A percentile compares a stretch with the other conserved stretches of the same genome.
phyloP scores from a whole-genome alignment of 2,329 filamentous ascomycete genomes.

The Didymella pomorum region DNA sequence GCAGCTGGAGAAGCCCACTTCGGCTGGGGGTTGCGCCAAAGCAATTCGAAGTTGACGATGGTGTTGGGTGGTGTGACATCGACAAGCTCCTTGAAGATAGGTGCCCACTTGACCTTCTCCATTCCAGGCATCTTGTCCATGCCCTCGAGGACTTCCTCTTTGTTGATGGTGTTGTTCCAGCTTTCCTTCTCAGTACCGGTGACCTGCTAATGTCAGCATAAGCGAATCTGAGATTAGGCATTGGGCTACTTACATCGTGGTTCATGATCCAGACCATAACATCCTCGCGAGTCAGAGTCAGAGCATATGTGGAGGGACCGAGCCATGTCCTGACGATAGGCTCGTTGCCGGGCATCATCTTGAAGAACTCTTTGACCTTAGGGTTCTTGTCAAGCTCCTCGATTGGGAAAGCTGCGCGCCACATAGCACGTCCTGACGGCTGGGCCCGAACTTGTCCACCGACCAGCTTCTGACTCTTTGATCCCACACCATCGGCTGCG shows the following conservation, averaged over 20 bases:
- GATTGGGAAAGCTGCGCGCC: constrained; percentile 53
- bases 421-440: constrained; percentile 51
- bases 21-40: constrained; percentile 58
- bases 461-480: constrained; percentile 56
- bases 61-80: constrained; percentile 55
- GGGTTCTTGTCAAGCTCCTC: constrained; percentile 56
- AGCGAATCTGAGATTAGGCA: neutral
- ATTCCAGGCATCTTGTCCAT: constrained; percentile 57
- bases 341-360: constrained; percentile 53
- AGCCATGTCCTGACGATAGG: constrained; percentile 58
- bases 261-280: constrained; percentile 62
- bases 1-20: constrained; percentile 55
- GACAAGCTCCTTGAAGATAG: constrained; percentile 57
- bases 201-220: constrained; percentile 41
- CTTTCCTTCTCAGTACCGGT: constrained; percentile 56
- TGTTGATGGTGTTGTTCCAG: constrained; percentile 58
- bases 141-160: constrained; percentile 55
- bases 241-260: constrained; percentile 50
- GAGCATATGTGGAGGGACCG: constrained; percentile 55
- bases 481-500: constrained; percentile 55
- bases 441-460: constrained; percentile 55
- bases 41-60: constrained; percentile 59
- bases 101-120: constrained; percentile 54
- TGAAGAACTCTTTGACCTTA: constrained; percentile 58
- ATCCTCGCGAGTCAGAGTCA: constrained; percentile 57